Evolutionary conservation across 352 stramenopile genomes (phyloP), one percentile per base, ranked within the genome.

Genomic region (Pythium graminicola): DNA sequence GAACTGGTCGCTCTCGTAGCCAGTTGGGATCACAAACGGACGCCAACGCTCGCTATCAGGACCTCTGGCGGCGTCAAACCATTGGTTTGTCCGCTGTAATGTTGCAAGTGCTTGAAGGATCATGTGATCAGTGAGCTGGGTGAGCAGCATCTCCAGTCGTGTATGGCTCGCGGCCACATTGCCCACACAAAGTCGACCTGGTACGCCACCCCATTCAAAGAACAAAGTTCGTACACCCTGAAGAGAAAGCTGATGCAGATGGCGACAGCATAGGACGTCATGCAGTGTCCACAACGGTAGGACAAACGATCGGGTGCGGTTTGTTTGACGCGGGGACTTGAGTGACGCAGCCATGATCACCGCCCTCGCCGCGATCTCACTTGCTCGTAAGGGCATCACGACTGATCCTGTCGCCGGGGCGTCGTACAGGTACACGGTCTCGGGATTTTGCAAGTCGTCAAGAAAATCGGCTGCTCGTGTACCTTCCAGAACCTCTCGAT

Each of bases 151-250:
- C 28, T 65, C 50, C 23, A 65, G 42, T 19, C 28, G 20, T 14
- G 29, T 4, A 6, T 19, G 22, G 14, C 41, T 53, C 16, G 9
- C 43, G 2, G 26, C n/a, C 23, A 40, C 4, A 9, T 53, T 24
- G 2, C 0, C 2, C 16, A 26, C 16, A 3, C 35, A 44, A 24
- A 60, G 31, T 10, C 52, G 43, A 14, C 41, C 26, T 2, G 52
- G 52, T 4, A 60, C 8, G 6, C 52, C 52, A 6, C 52, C 52
- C 52, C 52, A 60, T 14, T 60, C 47, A 27, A 28, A 3, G n/a
- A 23, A 52, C 29, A 60, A 14, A 2, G 20, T 1, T 1, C 2
- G 13, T 6, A 43, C 24, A 16, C 20, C 24, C 5, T 10, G 36
- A 20, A 22, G 20, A 1, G 42, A 3, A 4, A 40, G 16, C n/a